These are phyloP conservation scores for Cornus suecica DNA, from an alignment of 148 eudicot genomes.

Conservation along the genomic window DNA sequence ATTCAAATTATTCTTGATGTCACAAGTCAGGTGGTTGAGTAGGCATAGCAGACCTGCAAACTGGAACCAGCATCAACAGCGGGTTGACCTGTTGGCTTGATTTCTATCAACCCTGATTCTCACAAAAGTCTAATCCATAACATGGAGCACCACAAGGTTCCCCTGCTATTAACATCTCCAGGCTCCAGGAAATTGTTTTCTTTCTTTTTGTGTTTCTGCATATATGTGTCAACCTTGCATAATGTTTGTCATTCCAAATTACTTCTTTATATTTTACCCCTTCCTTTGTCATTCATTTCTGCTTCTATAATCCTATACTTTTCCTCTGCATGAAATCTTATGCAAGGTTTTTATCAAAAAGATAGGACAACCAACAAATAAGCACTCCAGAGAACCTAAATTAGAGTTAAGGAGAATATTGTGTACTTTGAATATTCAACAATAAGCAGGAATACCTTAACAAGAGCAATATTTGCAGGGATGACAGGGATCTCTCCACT, in stretches of 20 bases:
- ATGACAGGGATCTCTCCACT: conserved; percentile 95
- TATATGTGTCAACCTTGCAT: neutral
- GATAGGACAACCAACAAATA: neutral
- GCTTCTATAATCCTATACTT: too few relatives aligned
- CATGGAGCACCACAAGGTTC: neutral
- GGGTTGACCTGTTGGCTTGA: neutral
- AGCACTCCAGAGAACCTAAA: neutral
- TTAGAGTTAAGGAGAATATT: neutral
- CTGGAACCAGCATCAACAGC: neutral
- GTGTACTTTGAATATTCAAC: neutral
- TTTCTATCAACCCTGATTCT: neutral
- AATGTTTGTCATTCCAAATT: too few relatives aligned
- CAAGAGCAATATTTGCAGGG: conserved; percentile 90
- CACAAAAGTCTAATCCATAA: neutral
- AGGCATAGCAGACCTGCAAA: neutral
- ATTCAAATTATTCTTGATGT: neutral
- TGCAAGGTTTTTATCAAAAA: too few relatives aligned
- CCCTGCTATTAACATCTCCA: neutral
- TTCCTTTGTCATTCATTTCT: too few relatives aligned
- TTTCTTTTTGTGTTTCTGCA: too few relatives aligned
- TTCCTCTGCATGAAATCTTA: too few relatives aligned
- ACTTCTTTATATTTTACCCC: too few relatives aligned
- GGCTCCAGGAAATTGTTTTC: neutral
- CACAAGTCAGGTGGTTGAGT: neutral
- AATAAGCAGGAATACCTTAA: conserved; percentile 53